Percentiles rank a stretch among this genome's conserved stretches.
phyloP scores from a whole-genome alignment of 2,329 filamentous ascomycete species.

The Hypoxylon sp. region DNA sequence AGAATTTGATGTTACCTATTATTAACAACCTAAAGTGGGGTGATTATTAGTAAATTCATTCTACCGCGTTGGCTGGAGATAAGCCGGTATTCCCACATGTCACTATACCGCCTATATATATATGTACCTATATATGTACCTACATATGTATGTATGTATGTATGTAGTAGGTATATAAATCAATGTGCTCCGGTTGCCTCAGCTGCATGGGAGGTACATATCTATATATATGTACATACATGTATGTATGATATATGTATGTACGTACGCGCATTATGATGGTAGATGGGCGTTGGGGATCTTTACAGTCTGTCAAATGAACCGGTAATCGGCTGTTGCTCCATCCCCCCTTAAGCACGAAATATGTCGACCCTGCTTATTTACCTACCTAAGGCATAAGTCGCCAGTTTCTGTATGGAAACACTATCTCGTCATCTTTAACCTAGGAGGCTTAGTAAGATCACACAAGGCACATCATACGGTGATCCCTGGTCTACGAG shows the following conservation, averaged over 20 bases:
- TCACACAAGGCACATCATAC: not conserved
- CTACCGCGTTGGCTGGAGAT: slow-evolving; percentile 33
- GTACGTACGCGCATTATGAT: not conserved
- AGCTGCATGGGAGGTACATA: not conserved
- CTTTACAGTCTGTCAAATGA: not conserved
- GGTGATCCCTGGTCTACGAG: not conserved
- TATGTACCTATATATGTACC: no score
- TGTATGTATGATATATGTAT: not conserved
- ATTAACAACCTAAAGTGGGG: slow-evolving; percentile 29
- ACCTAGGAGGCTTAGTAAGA: not conserved
- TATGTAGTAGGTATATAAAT: no score
- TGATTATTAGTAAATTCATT: slow-evolving; percentile 3
- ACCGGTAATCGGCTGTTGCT: not conserved
- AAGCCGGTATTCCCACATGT: slow-evolving; percentile 25
- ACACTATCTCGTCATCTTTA: not conserved
- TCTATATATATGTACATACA: no score
- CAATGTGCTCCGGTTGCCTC: not conserved
- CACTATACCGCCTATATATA: not conserved
- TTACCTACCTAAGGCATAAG: not conserved
- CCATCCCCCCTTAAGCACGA: not conserved
- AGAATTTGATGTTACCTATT: slow-evolving; percentile 4
- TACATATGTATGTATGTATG: no score
- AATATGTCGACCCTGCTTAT: not conserved
- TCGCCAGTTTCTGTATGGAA: not conserved
- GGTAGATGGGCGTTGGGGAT: not conserved